Evolutionary conservation across 495 filamentous ascomycete species (phyloP).

Genomic region (Lindgomyces ingoldianus): DNA sequence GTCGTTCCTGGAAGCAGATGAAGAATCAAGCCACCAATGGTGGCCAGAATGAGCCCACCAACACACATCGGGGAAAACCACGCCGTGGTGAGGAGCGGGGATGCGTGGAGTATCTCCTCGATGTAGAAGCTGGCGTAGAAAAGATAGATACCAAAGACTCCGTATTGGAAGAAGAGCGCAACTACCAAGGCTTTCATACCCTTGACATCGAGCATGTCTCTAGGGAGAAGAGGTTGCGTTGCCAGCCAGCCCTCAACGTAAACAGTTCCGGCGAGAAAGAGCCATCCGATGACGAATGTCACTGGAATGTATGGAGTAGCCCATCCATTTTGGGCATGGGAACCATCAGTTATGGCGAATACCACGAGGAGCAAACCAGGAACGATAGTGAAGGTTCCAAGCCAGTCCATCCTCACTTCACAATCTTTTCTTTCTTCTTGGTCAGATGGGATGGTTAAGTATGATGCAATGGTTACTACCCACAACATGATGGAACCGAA

Average conservation of each 20-base stretch:
- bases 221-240: conserved; percentile 69
- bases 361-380: conserved; percentile 70
- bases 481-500: conserved; percentile 62
- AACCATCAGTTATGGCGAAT: conserved; percentile 75
- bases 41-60: conserved; percentile 72
- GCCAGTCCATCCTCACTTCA: conserved; percentile 68
- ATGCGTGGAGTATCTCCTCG: conserved; percentile 62
- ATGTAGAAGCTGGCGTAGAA: conserved; percentile 81
- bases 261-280: conserved; percentile 58
- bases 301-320: conserved; percentile 69
- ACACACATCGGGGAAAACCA: conserved; percentile 78
- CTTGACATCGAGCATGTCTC: conserved; percentile 71
- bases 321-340: conserved; percentile 70
- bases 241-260: conserved; percentile 81
- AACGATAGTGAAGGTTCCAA: conserved; percentile 63
- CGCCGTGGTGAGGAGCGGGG: conserved; percentile 70
- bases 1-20: conserved; percentile 71
- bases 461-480: conserved; percentile 56
- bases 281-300: conserved; percentile 59
- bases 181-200: conserved; percentile 69
- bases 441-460: conserved; percentile 69
- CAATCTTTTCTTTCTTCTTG: conserved; percentile 51
- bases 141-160: conserved; percentile 72
- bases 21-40: conserved; percentile 71
- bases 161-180: conserved; percentile 74